Conservation (phyloP, 148 eudicot species). For the Camellia lanceoleosa region DNA sequence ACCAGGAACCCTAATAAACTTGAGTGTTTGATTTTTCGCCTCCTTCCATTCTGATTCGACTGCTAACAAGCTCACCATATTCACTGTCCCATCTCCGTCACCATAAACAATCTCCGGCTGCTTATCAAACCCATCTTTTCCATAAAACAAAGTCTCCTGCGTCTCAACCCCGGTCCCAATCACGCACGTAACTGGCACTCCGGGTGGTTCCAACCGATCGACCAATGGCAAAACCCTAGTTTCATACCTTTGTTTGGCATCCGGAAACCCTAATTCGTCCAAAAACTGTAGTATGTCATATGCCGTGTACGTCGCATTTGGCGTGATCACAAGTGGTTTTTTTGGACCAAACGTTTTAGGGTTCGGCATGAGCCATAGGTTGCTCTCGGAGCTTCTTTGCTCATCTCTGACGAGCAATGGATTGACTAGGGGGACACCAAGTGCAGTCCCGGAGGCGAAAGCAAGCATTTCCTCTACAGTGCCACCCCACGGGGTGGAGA, state of each 20-base stretch:
- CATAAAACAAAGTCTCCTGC: conserved; percentile 65
- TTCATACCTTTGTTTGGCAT: conserved; percentile 37
- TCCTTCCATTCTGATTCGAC: conserved; percentile 45
- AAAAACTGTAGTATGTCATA: conserved; percentile 50
- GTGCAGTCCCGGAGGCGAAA: conserved; percentile 77
- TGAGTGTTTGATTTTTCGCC: conserved; percentile 37
- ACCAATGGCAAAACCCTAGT: conserved; percentile 61
- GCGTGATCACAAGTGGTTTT: conserved; percentile 55
- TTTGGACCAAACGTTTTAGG: conserved; percentile 35
- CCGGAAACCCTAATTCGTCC: conserved; percentile 56
- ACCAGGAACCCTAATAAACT: conserved; percentile 47
- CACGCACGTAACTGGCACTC: conserved; percentile 68
- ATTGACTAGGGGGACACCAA: conserved; percentile 82
- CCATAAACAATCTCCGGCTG: conserved; percentile 67
- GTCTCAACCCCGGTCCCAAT: conserved; percentile 62
- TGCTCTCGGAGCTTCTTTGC: conserved; percentile 84
- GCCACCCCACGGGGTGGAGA: conserved; percentile 92
- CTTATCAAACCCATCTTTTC: conserved; percentile 55
- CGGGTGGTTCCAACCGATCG: conserved; percentile 33
- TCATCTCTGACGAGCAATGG: conserved; percentile 75
- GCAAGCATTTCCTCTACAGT: conserved; percentile 75
- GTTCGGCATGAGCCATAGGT: conserved; percentile 84
- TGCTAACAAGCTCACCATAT: conserved; percentile 66
- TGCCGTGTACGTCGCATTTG: conserved; percentile 43
- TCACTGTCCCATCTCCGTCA: conserved; percentile 96